A percentile compares a stretch with the other conserved stretches of the same genome.
These are phyloP conservation scores for Mycena albidolilacea DNA, from an alignment of 768 basidiomycete species.

Conservation along the genomic window DNA sequence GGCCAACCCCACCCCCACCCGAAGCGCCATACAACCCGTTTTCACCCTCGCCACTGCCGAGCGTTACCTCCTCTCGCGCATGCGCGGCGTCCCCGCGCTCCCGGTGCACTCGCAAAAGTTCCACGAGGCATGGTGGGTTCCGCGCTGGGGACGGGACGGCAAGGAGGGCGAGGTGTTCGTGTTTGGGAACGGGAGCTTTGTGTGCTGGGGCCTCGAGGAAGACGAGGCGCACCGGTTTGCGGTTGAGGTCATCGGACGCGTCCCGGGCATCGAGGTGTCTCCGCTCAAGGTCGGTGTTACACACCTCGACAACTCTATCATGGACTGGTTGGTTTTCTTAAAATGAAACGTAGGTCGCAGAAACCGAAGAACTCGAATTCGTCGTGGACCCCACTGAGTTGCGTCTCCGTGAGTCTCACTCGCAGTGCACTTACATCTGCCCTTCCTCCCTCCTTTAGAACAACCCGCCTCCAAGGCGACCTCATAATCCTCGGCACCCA, in stretches of 20 bases:
- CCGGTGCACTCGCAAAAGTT: constrained; percentile 70
- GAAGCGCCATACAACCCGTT: constrained; percentile 81
- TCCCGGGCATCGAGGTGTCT: constrained; percentile 72
- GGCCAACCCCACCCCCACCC: constrained; percentile 89
- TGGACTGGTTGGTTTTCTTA: too few relatives aligned
- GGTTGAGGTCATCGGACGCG: constrained; percentile 68
- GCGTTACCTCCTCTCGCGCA: constrained; percentile 77
- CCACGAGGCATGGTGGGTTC: constrained; percentile 87
- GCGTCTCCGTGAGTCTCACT: constrained; percentile 51
- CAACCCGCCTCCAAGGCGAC: constrained; percentile 92
- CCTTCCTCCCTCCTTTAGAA: constrained; percentile 58
- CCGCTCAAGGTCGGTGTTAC: constrained; percentile 54
- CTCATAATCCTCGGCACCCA: constrained; percentile 89
- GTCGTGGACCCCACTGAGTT: constrained; percentile 93
- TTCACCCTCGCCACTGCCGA: constrained; percentile 92
- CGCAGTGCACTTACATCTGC: constrained; percentile 29
- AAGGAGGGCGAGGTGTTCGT: constrained; percentile 88
- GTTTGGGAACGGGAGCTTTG: constrained; percentile 90
- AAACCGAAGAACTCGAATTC: constrained; percentile 94
- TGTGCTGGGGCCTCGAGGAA: constrained; percentile 91
- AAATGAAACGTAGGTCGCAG: constrained; percentile 62
- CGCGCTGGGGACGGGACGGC: constrained; percentile 72
- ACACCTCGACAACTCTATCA: neutral
- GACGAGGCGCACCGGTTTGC: constrained; percentile 80
- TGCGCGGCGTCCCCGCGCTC: constrained; percentile 67